Base-by-base conservation (phyloP, 441 rosid species). In the Erodium moschatum region DNA sequence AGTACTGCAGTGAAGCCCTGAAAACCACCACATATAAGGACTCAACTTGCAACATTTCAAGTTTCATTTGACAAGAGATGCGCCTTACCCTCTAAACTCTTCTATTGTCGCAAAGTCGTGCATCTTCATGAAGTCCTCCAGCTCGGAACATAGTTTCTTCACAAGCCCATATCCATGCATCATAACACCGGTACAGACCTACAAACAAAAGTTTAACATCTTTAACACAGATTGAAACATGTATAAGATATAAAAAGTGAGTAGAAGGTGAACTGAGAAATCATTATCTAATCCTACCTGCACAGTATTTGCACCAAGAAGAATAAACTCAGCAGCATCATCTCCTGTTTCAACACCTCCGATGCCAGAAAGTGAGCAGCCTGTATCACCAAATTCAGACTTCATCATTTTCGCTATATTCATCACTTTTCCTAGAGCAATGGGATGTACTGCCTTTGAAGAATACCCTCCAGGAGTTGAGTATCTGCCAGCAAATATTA, bases 391-490 rank as follows among this genome's bases (percentile, higher is more conserved):
- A 67, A 86, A 93, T 78, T 91, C 97, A 0, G 90, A 73, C 76
- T 80, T 85, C 81, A 93, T 87, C 98, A 93, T 89, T 77, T 89
- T 81, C 12, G 97, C 96, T 61, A 93, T 91, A 65, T 58, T 89
- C 96, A 93, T 89, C 19, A 93, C 97, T 74, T 91, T 91, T 0
- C 79, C 96, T 2, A 91, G 91, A 16, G 96, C 97, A 68, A 93
- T 91, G 16, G 98, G 98, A 69, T 92, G 93, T 72, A 91, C 98
- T 12, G 96, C 97, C 80, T 89, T 93, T 42, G 79, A 84, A 70
- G 97, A 93, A 75, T 93, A 93, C 63, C 98, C 95, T 38, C 97
- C 96, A 29, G 97, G 98, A 73, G 98, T 91, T n/a, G 98, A 91
- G 78, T 91, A 91, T 70, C 98, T 93, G 77, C 20, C 64, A 77